Base-by-base conservation (phyloP, 192 early-diverging fungal genomes). In the Pilaira anomala region DNA sequence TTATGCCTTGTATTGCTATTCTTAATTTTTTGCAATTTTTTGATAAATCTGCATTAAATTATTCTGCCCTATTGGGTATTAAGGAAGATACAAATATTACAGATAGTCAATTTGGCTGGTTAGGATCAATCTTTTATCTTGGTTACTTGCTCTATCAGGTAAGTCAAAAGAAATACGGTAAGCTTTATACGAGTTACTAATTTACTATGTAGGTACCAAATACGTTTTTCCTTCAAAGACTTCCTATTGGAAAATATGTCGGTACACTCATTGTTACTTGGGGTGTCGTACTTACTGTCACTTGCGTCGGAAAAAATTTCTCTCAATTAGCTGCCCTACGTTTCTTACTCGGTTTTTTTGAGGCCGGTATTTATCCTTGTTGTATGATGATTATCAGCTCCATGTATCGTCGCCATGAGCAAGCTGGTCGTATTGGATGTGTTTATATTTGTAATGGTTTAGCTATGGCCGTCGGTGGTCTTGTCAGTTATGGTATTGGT, bases 71-170 rank as follows among this genome's bases (percentile, higher is more conserved):
- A 13, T 29, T 66, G n/a, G 58, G 58, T 40, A 56, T 72, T 16
- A 60, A 58, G 3, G 36, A 60, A 7, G 70, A 72, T 33, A 60
- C 65, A 7, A 14, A 65, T 28, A 52, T 72, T 28, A 18, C 30
- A 13, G 58, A 40, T 22, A 16, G 36, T 30, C 44, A 72, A 13
- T 66, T 62, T 29, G 22, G 52, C 22, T 60, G 59, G 50, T n/a
- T 72, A 18, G 64, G 64, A 1, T 72, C 70, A 18, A 62, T 72
- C 7, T 72, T 72, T 57, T 72, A 72, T 33, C 60, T 72, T 30
- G 69, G 69, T 28, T 64, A 70, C 26, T 29, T 55, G 3, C 13
- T 57, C 0, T 63, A 52, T 24, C 62, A 63, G 25, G 62, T 63
- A 63, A 48, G 18, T 52, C n/a, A 19, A 30, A 19, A 21, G 11